phyloP scores from a whole-genome alignment of 2,329 filamentous ascomycete species.

The Nemania diffusa region DNA sequence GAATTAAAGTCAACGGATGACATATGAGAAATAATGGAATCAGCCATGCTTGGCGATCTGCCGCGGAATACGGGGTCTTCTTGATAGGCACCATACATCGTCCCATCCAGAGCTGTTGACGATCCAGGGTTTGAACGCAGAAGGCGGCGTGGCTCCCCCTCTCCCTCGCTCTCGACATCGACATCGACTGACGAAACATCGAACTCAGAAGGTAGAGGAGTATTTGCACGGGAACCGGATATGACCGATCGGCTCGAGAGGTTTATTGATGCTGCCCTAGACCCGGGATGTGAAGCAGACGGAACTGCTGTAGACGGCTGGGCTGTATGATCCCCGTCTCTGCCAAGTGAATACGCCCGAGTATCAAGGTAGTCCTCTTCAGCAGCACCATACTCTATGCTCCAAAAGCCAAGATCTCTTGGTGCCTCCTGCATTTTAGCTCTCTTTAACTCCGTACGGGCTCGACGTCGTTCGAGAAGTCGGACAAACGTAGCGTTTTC shows the following conservation, averaged over 20 bases:
- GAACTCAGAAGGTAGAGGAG: conserved; percentile 50
- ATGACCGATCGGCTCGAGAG: conserved; percentile 61
- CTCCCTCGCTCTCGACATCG: conserved; percentile 62
- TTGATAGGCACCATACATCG: conserved; percentile 77
- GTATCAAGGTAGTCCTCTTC: conserved; percentile 59
- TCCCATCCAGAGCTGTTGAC: conserved; percentile 74
- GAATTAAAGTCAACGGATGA: conserved; percentile 70
- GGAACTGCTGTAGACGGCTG: conserved; percentile 37
- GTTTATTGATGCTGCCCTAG: conserved; percentile 56
- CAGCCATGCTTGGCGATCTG: conserved; percentile 82
- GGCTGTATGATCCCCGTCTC: conserved; percentile 38
- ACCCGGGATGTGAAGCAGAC: conserved; percentile 40
- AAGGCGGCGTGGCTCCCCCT: conserved; percentile 64
- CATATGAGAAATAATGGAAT: conserved; percentile 78
- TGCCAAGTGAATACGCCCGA: conserved; percentile 39
- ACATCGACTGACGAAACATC: conserved; percentile 48
- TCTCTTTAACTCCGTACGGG: conserved; percentile 66
- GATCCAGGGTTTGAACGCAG: conserved; percentile 64
- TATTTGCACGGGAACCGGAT: conserved; percentile 52
- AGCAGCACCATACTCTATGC: conserved; percentile 78
- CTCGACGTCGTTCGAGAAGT: conserved; percentile 67
- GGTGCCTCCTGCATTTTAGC: conserved; percentile 63
- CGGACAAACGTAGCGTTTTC: conserved; percentile 64
- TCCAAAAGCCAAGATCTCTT: conserved; percentile 75
- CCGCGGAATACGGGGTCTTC: conserved; percentile 69